phyloP scores from a whole-genome alignment of 805 yeast species.

The Myxozyma neotropica region DNA sequence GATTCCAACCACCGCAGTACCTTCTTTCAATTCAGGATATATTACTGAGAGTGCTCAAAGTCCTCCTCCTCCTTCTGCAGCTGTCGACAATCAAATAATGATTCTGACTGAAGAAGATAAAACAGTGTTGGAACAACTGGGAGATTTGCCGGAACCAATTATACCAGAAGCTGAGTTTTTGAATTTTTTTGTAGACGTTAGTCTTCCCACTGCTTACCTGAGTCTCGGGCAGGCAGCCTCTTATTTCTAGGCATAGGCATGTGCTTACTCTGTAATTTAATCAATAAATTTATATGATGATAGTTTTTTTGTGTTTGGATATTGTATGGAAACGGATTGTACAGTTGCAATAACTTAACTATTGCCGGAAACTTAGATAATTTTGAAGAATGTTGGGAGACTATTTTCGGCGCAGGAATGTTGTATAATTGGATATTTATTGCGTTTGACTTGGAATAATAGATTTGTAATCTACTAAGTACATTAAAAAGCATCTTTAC shows the following conservation, averaged over 20 bases:
- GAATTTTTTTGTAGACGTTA: not conserved
- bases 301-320: too few species aligned
- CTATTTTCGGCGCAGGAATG: too few species aligned
- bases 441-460: too few species aligned
- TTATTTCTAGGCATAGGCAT: not conserved
- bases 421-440: too few species aligned
- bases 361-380: too few species aligned
- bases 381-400: too few species aligned
- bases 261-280: not conserved
- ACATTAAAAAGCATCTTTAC: too few species aligned
- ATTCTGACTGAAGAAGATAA: conserved; percentile 1
- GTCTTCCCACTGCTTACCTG: not conserved
- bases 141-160: not conserved
- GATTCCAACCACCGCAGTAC: too few species aligned
- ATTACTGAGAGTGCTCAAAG: not conserved
- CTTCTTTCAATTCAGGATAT: not conserved
- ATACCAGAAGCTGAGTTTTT: conserved; percentile 1
- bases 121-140: not conserved
- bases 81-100: not conserved
- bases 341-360: too few species aligned
- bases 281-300: not conserved
- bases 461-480: too few species aligned
- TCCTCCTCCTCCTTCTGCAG: not conserved
- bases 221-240: not conserved
- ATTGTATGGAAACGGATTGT: too few species aligned